Base-by-base conservation (phyloP, 257 asterid genomes). In the Fraxinus quadrangulata region DNA sequence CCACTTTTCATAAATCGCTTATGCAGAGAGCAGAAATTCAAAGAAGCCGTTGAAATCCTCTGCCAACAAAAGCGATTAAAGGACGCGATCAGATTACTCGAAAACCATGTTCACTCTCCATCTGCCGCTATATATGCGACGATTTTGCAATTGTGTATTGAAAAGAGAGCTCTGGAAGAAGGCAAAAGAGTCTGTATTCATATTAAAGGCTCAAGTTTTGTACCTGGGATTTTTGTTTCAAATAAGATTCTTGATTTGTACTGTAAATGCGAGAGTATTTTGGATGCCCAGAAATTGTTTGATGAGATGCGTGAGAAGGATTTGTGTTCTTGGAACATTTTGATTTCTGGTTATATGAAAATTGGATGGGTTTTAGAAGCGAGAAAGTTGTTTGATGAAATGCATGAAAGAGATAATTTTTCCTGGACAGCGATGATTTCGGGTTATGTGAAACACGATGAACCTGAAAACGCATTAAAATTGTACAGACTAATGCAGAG, bases 351-450 rank as follows among this genome's bases (percentile, higher is more conserved):
- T 67, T 91, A 86, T 34, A 82, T 91, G 0, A 91, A 79, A 77
- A 17, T 56, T 71, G 94, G 97, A 1, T 59, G 69, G 61, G 70
- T 91, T 75, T 76, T 70, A 6, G 90, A 88, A 70, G 96, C 97
- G 6, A 76, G 90, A 75, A 79, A 86, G 65, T 7, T 88, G 88
- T 92, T 92, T 51, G 90, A 89, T 75, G 88, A 85, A 88, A 92
- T 92, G 90, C 90, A 91, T 0, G 70, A 89, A 37, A 88, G 89
- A 77, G 95, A 92, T 77, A 87, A 89, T 72, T 89, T 92, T 74
- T 88, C 96, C 6, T 90, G 97, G 96, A 92, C 91, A 0, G 94
- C 96, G 0, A 87, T 92, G 95, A 82, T 92, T 67, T 91, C 97
- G 23, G 94, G 93, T 42, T 89, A 89, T 30, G 96, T 85, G 61